Conservation (phyloP, 1,139 yeast genomes). For the Zhuliangozyma blackwelliae region DNA sequence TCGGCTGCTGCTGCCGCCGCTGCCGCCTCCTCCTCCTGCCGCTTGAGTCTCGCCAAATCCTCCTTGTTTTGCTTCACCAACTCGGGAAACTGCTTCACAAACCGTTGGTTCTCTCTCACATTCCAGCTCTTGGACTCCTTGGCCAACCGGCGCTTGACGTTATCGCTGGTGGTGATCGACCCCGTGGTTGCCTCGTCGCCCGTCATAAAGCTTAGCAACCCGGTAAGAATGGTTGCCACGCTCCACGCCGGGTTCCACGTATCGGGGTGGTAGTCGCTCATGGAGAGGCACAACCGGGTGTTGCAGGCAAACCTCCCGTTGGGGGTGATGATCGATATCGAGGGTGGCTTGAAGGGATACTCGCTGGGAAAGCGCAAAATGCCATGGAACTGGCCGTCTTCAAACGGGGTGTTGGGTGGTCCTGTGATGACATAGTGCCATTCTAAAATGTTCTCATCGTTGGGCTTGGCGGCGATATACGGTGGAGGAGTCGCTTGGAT, state of each 20-base stretch:
- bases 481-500: conserved; percentile 78
- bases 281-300: conserved; percentile 76
- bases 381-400: conserved; percentile 87
- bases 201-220: conserved; percentile 83
- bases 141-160: conserved; percentile 34
- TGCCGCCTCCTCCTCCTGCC: conserved; percentile 4
- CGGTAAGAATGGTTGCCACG: conserved; percentile 80
- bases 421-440: conserved; percentile 85
- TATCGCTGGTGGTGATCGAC: conserved; percentile 32
- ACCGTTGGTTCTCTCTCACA: conserved; percentile 48
- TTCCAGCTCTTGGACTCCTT: conserved; percentile 66
- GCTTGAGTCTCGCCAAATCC: conserved; percentile 16
- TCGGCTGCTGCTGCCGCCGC: too few species aligned
- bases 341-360: conserved; percentile 91
- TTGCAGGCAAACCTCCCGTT: conserved; percentile 76
- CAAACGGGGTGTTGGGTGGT: conserved; percentile 83
- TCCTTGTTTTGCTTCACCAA: conserved; percentile 44
- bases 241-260: conserved; percentile 97
- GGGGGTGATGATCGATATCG: conserved; percentile 86
- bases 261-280: conserved; percentile 92
- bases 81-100: conserved; percentile 66
- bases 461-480: conserved; percentile 75
- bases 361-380: conserved; percentile 77
- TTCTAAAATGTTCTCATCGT: conserved; percentile 67
- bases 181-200: conserved; percentile 43